phyloP scores from a whole-genome alignment of 75 land plant genomes.

The Ceratopteris richardii region DNA sequence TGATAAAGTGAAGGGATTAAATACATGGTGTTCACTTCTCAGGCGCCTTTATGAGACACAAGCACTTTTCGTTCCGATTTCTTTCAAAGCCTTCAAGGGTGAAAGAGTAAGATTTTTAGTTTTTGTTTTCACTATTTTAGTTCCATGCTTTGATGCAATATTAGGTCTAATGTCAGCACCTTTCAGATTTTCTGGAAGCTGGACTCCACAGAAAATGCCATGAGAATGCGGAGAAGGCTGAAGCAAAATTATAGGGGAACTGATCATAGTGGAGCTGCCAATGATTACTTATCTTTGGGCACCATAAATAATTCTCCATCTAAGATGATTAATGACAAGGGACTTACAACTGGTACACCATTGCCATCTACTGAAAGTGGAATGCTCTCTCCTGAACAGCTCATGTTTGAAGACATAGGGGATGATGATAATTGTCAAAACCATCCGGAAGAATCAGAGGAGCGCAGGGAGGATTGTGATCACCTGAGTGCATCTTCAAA shows the following conservation, averaged over 20 bases:
- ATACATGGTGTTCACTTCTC: conserved; percentile 81
- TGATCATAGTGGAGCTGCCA: conserved; percentile 69
- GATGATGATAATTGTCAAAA: conserved; percentile 45
- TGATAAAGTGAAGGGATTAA: conserved; percentile 39
- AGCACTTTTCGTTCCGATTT: conserved; percentile 67
- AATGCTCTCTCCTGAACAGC: conserved; percentile 53
- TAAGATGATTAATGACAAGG: too few species aligned
- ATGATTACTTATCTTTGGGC: conserved; percentile 52
- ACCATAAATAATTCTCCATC: too few species aligned
- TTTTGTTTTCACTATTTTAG: too few species aligned
- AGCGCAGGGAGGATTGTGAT: conserved; percentile 12
- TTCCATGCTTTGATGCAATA: too few species aligned
- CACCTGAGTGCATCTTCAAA: conserved; percentile 21
- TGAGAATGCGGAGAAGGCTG: conserved; percentile 75
- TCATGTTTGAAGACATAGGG: conserved; percentile 32
- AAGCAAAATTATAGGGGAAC: conserved; percentile 78
- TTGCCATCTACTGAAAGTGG: conserved; percentile 44
- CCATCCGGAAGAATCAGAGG: conserved; percentile 28
- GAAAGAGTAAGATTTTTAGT: conserved; percentile 22
- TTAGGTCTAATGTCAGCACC: too few species aligned
- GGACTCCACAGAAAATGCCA: conserved; percentile 77
- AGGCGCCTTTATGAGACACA: conserved; percentile 63
- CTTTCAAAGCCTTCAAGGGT: conserved; percentile 24
- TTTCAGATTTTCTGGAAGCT: conserved; percentile 79
- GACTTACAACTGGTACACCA: not conserved